Conservation (phyloP, 108 stramenopile species). For the Schizochytrium sp. region DNA sequence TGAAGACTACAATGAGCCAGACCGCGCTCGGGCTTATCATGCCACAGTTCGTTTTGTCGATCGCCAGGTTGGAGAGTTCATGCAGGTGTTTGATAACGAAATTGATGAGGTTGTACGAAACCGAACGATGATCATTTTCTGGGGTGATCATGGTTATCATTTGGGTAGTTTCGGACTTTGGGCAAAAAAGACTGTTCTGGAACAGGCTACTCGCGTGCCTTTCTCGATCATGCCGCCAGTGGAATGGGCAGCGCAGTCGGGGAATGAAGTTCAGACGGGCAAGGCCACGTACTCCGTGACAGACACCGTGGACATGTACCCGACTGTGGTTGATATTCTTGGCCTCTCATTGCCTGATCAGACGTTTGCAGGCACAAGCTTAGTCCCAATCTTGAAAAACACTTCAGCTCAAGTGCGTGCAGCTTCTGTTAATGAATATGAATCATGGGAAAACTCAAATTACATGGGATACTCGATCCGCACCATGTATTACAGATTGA, state of each 20-base stretch:
- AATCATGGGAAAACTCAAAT: neutral
- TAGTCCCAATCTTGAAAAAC: neutral
- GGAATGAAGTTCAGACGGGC: neutral
- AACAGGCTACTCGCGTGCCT: conserved; percentile 40
- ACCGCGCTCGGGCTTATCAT: conserved; percentile 3
- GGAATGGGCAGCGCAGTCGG: neutral
- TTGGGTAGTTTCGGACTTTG: neutral
- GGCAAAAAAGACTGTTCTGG: conserved; percentile 31
- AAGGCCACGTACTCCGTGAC: neutral
- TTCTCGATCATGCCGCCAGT: neutral
- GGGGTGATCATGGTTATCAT: conserved; percentile 57
- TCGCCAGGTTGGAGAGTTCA: conserved; percentile 26
- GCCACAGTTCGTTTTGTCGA: neutral
- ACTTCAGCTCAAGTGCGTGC: neutral
- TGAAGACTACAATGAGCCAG: neutral
- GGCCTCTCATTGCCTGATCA: neutral
- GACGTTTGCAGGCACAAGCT: neutral
- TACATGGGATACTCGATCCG: conserved; percentile 33
- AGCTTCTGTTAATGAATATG: neutral
- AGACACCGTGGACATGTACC: conserved; percentile 53
- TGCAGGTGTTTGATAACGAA: neutral
- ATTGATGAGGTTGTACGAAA: neutral
- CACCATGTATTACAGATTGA: neutral
- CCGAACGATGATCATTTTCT: neutral
- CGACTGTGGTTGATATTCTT: conserved; percentile 27